Conservation (phyloP, 2,329 filamentous ascomycete species). For the Scopulariopsis brevicaulis region DNA sequence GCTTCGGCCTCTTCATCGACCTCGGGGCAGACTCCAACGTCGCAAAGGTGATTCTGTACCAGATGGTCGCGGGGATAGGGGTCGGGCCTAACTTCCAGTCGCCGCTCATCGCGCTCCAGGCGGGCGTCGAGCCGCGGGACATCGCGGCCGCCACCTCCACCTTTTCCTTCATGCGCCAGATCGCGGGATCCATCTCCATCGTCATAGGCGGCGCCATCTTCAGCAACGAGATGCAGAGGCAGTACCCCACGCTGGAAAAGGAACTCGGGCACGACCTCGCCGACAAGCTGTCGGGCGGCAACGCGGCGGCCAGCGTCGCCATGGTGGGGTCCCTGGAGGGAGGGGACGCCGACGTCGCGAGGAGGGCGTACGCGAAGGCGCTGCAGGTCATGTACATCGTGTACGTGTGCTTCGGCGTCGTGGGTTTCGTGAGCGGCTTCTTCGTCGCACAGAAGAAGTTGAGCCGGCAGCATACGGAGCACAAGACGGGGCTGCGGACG, state of each 20-base stretch:
- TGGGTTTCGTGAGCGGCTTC: conserved; percentile 33
- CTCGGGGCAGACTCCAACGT: conserved; percentile 44
- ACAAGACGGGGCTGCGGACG: conserved; percentile 43
- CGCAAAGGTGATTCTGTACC: conserved; percentile 46
- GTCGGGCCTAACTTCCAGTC: conserved; percentile 60
- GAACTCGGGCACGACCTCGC: conserved; percentile 40
- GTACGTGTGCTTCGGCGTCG: conserved; percentile 35
- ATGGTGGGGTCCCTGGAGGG: conserved; percentile 40
- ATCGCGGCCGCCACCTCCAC: conserved; percentile 59
- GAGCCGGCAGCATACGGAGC: conserved; percentile 43
- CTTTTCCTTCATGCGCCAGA: conserved; percentile 55
- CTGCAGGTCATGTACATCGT: conserved; percentile 47
- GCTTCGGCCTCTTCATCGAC: conserved; percentile 52
- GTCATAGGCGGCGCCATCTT: conserved; percentile 71
- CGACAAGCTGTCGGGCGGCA: conserved; percentile 40
- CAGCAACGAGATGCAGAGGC: conserved; percentile 58
- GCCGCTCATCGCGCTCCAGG: conserved; percentile 57
- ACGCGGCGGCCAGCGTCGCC: conserved; percentile 49
- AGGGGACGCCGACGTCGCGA: conserved; percentile 27
- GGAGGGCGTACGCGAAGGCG: conserved; percentile 34
- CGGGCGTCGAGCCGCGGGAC: conserved; percentile 47
- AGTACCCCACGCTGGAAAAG: conserved; percentile 32
- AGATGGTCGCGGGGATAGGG: conserved; percentile 52
- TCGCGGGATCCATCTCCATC: conserved; percentile 56
- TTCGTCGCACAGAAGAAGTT: conserved; percentile 37